Conservation (phyloP, 2,329 filamentous ascomycete species). For the Epichloe gansuensis region DNA sequence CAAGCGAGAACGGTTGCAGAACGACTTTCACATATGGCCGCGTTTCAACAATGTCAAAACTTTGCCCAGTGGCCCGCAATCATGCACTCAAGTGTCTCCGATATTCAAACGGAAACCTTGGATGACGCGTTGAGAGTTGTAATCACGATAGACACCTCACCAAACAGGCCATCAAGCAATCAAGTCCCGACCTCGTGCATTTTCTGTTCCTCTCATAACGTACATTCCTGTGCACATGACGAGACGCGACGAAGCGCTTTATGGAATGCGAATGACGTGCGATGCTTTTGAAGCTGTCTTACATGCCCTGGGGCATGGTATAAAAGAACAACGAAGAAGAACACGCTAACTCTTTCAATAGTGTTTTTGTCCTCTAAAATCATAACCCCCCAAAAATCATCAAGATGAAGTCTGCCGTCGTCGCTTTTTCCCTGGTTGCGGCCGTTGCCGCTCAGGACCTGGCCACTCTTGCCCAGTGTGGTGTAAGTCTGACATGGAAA, state of each 20-base stretch:
- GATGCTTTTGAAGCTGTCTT: background rate
- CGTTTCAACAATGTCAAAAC: background rate
- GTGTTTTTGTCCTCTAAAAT: background rate
- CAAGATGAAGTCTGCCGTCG: conserved; percentile 39
- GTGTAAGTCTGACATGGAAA: conserved; percentile 28
- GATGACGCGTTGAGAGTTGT: background rate
- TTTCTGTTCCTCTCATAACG: no score
- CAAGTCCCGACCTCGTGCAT: background rate
- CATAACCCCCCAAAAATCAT: conserved; percentile 5
- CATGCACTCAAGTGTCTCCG: background rate
- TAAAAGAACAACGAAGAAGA: no score
- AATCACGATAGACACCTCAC: background rate
- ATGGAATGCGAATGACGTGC: background rate
- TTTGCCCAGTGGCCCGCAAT: background rate
- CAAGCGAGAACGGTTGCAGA: background rate
- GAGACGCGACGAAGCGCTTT: background rate
- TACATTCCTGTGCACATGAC: background rate
- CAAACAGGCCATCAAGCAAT: background rate
- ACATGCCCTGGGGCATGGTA: no score
- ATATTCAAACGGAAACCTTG: background rate
- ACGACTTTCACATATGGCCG: background rate
- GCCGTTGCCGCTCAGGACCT: conserved; percentile 28
- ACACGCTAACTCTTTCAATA: background rate
- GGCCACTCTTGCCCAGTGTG: conserved; percentile 33
- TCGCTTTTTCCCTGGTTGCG: conserved; percentile 29